Evolutionary conservation across 139 green algal species (phyloP), one percentile per base, ranked within the genome.

Genomic region (Astrephomene gubernaculifera): DNA sequence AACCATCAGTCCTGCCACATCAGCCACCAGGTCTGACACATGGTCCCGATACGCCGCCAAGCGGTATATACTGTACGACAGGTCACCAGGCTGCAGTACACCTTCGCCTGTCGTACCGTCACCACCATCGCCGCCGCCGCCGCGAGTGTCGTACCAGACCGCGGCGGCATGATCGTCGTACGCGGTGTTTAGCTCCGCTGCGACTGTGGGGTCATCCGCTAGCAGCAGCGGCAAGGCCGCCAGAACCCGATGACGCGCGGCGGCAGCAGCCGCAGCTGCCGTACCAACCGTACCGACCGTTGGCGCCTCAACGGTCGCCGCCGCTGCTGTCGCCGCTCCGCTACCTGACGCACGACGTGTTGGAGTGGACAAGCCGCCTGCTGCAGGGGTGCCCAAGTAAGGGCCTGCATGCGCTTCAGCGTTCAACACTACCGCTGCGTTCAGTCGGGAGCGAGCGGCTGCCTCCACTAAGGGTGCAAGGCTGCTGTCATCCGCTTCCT

Each of bases 81-180:
- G 71, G 49, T 65, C 31, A n/a, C n/a, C n/a, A 31, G 71, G 71
- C 44, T 80, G 71, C 49, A 65, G 33, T 8, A 52, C n/a, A n/a
- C n/a, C n/a, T n/a, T n/a, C n/a, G n/a, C n/a, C n/a, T n/a, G n/a
- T n/a, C n/a, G n/a, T n/a, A n/a, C n/a, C n/a, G n/a, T n/a, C n/a
- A n/a, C n/a, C n/a, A n/a, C n/a, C 71, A 31, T 65, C 71, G 17
- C 67, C 71, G 8, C 49, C 45, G 31, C 49, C 71, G 71, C 49
- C 71, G 12, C 45, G n/a, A n/a, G n/a, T 67, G 14, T 78, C 70
- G 44, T 63, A 78, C 25, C 61, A 78, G 70, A 78, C 41, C 8
- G 70, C 70, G 70, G 43, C 25, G 41, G 70, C 70, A 14, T 78
- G 70, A n/a, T 78, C 70, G 43, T 78, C 70, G 44, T 67, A 80